These are phyloP conservation scores for Penicillium sp. DNA, from an alignment of 2,329 filamentous ascomycete genomes.

Conservation along the genomic window DNA sequence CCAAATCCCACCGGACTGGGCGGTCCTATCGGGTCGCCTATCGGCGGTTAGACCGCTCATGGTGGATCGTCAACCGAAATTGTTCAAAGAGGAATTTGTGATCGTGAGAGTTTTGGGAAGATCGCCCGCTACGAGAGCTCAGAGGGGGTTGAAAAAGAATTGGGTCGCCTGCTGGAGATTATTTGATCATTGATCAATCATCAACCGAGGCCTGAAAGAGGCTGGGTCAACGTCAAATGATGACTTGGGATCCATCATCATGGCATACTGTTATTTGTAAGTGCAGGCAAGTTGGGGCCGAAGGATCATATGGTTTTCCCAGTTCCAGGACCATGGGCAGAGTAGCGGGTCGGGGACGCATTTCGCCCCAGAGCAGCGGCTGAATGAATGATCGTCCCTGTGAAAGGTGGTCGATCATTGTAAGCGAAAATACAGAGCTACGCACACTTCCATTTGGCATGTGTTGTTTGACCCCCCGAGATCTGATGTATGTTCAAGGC, in stretches of 20 bases:
- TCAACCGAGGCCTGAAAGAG: not conserved
- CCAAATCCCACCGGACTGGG: slow-evolving; percentile 62
- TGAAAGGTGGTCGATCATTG: not conserved
- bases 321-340: not conserved
- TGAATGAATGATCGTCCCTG: not conserved
- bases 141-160: too few species aligned
- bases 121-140: not conserved
- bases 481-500: not conserved
- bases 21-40: slow-evolving; percentile 63
- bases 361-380: not conserved
- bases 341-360: not conserved
- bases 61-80: slow-evolving; percentile 73
- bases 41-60: slow-evolving; percentile 64
- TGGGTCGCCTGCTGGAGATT: not conserved
- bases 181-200: slow-evolving; percentile 11
- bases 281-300: not conserved
- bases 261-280: not conserved
- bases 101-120: not conserved
- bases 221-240: not conserved
- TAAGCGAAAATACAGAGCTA: not conserved
- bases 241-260: not conserved
- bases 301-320: too few species aligned
- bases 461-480: not conserved
- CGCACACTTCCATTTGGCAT: too few species aligned
- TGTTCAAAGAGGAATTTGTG: slow-evolving; percentile 57